Base-by-base conservation (phyloP, 805 yeast genomes). In the Starmerella davenportii region DNA sequence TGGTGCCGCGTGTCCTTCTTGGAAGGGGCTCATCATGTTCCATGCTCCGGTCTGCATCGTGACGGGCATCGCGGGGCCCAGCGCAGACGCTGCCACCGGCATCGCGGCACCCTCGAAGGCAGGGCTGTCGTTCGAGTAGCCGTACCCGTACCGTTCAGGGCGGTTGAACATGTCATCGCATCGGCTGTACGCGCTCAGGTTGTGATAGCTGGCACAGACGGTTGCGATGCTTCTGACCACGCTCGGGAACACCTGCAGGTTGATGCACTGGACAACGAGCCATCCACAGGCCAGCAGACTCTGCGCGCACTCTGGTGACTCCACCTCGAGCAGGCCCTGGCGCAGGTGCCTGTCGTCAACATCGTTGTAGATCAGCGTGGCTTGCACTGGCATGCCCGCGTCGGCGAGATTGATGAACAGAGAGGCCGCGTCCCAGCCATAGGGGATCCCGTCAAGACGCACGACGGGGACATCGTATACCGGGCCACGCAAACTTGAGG, bases 371-470 rank as follows among this genome's bases (percentile, higher is more conserved):
- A 46, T 34, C 2, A 46, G 36, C 16, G 30, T 20, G n/a, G 43
- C 41, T 2, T 21, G 24, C 4, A 45, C 29, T 13, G 39, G 32
- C 16, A 45, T 17, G 1, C 42, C 42, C 8, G 21, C 5, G 15
- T 18, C 28, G 5, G 2, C 5, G 11, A 46, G 34, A 23, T 41
- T 39, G 7, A 33, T 19, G 37, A 19, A 45, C 5, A 46, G 40
- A 7, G 28, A 27, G 13, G 5, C 21, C 5, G 49, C 49, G 16
- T 31, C 18, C 49, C 49, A 46, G 1, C 30, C 25, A 5, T n/a
- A n/a, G 1, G 49, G 49, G 11, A 46, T 15, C 1, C 46, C 44
- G 5, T 37, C 44, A 2, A 45, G 40, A 14, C 49, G 40, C 11
- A 40, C 49, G 9, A 59, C 48, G 14, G 37, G 17, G n/a, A 7